Percentiles rank a stretch among this genome's conserved stretches.
These are phyloP conservation scores for Lobosporangium transversale DNA, from an alignment of 192 early-diverging fungal species.

Conservation along the genomic window DNA sequence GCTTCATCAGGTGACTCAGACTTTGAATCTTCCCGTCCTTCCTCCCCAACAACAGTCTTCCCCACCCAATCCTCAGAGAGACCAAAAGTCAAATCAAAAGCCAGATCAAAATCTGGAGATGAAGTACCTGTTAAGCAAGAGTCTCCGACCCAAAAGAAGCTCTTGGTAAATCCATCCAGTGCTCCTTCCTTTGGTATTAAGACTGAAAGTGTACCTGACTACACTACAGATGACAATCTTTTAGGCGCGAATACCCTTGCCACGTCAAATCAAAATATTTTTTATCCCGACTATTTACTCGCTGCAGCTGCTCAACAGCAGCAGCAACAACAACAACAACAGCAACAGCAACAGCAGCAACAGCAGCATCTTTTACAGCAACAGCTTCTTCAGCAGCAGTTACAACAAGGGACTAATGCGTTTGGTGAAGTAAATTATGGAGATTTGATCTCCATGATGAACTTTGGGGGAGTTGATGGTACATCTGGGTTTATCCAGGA, in stretches of 20 bases:
- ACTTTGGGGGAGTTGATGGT: slow-evolving; percentile 30
- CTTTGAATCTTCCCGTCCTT: slow-evolving; percentile 40
- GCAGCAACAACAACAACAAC: slow-evolving; percentile 39
- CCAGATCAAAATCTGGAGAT: slow-evolving; percentile 24
- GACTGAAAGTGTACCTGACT: slow-evolving; percentile 29
- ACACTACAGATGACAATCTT: slow-evolving; percentile 29
- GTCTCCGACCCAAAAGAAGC: slow-evolving; percentile 35
- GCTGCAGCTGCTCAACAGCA: slow-evolving; percentile 21
- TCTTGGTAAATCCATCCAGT: slow-evolving; percentile 8
- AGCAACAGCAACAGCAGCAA: slow-evolving; percentile 35
- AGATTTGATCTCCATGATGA: slow-evolving; percentile 47
- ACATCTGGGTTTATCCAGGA: slow-evolving; percentile 34
- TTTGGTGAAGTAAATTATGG: slow-evolving; percentile 41
- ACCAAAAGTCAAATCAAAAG: slow-evolving; percentile 13
- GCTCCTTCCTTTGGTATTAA: slow-evolving; percentile 12
- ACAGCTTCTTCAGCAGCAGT: slow-evolving; percentile 31
- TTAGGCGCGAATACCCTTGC: slow-evolving; percentile 5
- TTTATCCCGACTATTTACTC: slow-evolving; percentile 36
- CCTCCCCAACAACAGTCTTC: slow-evolving; percentile 38
- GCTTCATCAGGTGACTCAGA: slow-evolving; percentile 51
- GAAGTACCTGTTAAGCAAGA: slow-evolving; percentile 32
- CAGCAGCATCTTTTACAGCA: slow-evolving; percentile 33
- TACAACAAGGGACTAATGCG: slow-evolving; percentile 30
- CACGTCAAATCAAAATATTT: slow-evolving; percentile 11
- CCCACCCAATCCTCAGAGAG: slow-evolving; percentile 8